These are phyloP conservation scores for Leptosphaerulina australis DNA, from an alignment of 2,329 filamentous ascomycete species.

Conservation along the genomic window DNA sequence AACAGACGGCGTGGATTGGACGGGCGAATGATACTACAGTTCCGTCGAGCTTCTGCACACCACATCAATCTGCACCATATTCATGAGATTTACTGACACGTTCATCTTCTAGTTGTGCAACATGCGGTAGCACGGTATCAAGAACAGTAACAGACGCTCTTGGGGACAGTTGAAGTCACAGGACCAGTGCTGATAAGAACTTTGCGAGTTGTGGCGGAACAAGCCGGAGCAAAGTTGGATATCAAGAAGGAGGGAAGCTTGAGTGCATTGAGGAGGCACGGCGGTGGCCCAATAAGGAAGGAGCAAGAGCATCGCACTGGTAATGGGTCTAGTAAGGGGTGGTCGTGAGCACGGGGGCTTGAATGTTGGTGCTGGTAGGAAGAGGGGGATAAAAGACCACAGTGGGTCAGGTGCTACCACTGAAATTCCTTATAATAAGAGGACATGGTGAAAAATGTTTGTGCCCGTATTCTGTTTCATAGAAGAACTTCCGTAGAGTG, in stretches of 20 bases:
- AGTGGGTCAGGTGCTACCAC: constrained; percentile 10
- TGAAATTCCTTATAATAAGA: too few species aligned
- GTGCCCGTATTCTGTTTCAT: too few species aligned
- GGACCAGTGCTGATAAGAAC: constrained; percentile 31
- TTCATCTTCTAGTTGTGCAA: constrained; percentile 72
- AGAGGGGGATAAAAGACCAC: constrained; percentile 9
- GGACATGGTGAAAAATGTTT: too few species aligned
- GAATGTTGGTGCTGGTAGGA: constrained; percentile 5
- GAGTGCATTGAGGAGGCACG: constrained; percentile 6
- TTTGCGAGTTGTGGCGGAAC: constrained; percentile 40
- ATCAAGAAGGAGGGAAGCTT: constrained; percentile 45
- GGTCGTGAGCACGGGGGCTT: too few species aligned
- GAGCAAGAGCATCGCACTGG: too few species aligned
- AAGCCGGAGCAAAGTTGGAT: constrained; percentile 48
- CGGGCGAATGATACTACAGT: constrained; percentile 57
- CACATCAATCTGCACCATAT: constrained; percentile 62
- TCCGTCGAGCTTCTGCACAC: constrained; percentile 64
- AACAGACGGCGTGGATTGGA: constrained; percentile 67
- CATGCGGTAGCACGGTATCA: constrained; percentile 70
- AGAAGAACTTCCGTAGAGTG: too few species aligned
- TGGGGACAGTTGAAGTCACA: constrained; percentile 25
- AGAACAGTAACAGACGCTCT: constrained; percentile 52
- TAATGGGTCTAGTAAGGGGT: too few species aligned
- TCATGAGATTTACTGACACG: constrained; percentile 72
- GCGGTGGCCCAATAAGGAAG: background rate